Base-by-base conservation (phyloP, 768 basidiomycete species). In the Dendrothele bispora region DNA sequence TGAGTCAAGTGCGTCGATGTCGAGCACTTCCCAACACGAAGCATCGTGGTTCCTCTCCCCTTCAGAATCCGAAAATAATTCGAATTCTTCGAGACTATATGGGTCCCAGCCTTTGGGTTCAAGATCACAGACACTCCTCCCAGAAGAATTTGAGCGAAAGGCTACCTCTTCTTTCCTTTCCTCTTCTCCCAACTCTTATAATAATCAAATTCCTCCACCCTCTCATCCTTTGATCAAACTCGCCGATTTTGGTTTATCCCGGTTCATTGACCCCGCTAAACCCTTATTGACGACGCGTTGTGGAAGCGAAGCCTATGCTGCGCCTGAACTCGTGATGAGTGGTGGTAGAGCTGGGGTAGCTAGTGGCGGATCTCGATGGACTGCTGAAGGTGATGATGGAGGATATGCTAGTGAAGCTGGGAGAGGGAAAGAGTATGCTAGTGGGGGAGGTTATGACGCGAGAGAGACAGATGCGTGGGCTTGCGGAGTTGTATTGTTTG, bases 391-490 rank as follows among this genome's bases (percentile, higher is more conserved):
- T 5, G 46, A 35, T n/a, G 46, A 28, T 18, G 46, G 46, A 14
- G 24, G 37, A 27, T 7, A 40, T 40, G 46, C 36, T 3, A 18
- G 14, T 18, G 51, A 38, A 20, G n/a, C 6, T 20, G 20, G 45
- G 7, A n/a, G n/a, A n/a, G n/a, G n/a, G n/a, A 28, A 21, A 27
- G 32, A 60, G 29, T 18, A 34, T 34, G 24, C 55, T 50, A 35
- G 45, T 25, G 75, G 71, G 25, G 70, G 72, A 39, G 70, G 75
- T 26, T 95, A 95, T 65, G 91, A 95, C 64, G 90, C 88, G 2
- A 74, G 89, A 12, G 77, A 84, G 61, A 93, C 90, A 43, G 92
- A 95, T 62, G 83, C 86, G 11, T 95, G 92, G 92, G 90, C 91
- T 8, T 83, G 86, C 56, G 91, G 91, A 1, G 86, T 93, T n/a